These are phyloP conservation scores for Teratosphaeria nubilosa DNA, from an alignment of 2,329 filamentous ascomycete genomes.

Conservation along the genomic window DNA sequence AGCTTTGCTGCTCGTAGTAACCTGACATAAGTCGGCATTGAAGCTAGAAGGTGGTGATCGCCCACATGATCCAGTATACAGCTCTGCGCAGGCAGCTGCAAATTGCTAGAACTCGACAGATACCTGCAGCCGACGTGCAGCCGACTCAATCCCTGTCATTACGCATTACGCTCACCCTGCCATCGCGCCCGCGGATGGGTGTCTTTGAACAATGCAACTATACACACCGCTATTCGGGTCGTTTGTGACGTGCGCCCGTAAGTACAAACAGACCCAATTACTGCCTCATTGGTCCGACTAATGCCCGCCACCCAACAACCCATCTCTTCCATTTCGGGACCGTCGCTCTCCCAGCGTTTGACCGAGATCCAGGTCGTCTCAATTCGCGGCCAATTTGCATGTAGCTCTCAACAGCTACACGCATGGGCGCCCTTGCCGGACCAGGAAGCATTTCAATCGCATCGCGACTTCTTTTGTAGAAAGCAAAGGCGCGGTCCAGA, in stretches of 20 bases:
- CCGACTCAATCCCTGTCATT: neutral
- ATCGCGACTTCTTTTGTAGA: constrained; percentile 46
- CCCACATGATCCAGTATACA: no score
- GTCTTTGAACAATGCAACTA: neutral
- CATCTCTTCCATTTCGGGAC: constrained; percentile 41
- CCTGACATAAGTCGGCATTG: no score
- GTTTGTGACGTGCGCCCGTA: neutral
- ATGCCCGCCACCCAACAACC: constrained; percentile 48
- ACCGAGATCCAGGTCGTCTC: constrained; percentile 33
- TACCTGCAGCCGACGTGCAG: no score
- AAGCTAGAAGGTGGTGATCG: no score
- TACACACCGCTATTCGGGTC: neutral
- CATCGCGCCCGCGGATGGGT: neutral
- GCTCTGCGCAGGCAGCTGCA: no score
- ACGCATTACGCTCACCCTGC: neutral
- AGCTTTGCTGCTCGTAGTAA: no score
- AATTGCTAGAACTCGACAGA: no score
- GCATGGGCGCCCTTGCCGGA: constrained; percentile 52
- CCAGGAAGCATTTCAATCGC: constrained; percentile 53
- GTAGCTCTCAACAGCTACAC: constrained; percentile 63
- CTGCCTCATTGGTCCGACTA: constrained; percentile 25
- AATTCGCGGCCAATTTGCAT: constrained; percentile 65
- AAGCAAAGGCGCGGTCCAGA: constrained; percentile 49
- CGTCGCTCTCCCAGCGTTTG: constrained; percentile 37
- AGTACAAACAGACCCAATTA: neutral